A percentile compares a stretch with the other conserved stretches of the same genome.
Evolutionary conservation across 2,329 filamentous ascomycete genomes (phyloP).

Genomic region (Penicillium sp.): DNA sequence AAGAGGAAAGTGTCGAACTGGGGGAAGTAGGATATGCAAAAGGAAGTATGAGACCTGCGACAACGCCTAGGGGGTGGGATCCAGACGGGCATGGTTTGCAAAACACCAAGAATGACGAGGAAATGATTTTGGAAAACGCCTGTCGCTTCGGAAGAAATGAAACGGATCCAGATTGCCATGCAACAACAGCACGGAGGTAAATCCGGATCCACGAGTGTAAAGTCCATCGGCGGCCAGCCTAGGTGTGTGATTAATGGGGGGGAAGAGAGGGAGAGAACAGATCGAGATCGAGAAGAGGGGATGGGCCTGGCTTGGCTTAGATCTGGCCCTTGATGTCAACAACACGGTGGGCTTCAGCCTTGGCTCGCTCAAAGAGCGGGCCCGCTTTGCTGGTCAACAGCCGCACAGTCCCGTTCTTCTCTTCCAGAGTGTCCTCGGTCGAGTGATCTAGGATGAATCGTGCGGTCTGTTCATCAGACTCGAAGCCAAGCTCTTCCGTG

Average conservation of each 20-base stretch:
- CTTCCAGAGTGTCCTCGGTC: conserved; percentile 76
- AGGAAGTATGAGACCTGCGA: conserved; percentile 10
- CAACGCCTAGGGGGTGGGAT: conserved; percentile 11
- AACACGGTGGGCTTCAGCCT: conserved; percentile 75
- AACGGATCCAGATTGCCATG: conserved; percentile 52
- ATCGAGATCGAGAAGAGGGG: conserved; percentile 22
- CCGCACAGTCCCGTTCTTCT: conserved; percentile 74
- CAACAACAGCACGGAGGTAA: neutral
- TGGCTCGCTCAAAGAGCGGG: conserved; percentile 74
- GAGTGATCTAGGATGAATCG: conserved; percentile 87
- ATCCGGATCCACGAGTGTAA: neutral
- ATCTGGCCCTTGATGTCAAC: conserved; percentile 99
- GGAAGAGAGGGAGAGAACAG: conserved; percentile 16
- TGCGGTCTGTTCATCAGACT: conserved; percentile 86
- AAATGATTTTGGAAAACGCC: conserved; percentile 12
- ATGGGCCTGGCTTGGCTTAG: conserved; percentile 37
- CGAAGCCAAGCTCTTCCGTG: conserved; percentile 94
- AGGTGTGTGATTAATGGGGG: conserved; percentile 12
- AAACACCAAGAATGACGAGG: neutral
- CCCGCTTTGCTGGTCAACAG: conserved; percentile 77
- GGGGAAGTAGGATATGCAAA: neutral
- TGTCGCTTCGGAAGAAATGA: conserved; percentile 50
- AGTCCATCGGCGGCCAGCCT: conserved; percentile 16
- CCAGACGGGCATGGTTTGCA: neutral
- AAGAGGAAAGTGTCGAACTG: neutral